These are phyloP conservation scores for Arthroderma sp. DNA, from an alignment of 2,329 filamentous ascomycete species.

Conservation along the genomic window DNA sequence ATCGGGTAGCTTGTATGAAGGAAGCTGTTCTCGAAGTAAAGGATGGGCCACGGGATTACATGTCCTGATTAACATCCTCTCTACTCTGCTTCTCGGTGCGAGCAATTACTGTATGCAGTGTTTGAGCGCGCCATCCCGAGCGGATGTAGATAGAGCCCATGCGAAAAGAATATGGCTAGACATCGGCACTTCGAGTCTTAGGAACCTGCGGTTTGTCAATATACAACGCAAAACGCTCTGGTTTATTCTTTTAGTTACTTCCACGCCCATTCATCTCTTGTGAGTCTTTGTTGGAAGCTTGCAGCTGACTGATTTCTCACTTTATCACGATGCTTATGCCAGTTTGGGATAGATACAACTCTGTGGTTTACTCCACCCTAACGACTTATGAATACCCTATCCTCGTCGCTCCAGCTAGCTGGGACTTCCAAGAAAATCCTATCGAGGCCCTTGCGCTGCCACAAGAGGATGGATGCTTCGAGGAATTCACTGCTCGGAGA, in stretches of 20 bases:
- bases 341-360: constrained; percentile 12
- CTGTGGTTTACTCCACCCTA: constrained; percentile 10
- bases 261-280: constrained; percentile 4
- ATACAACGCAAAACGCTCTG: constrained; percentile 6
- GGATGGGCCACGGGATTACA: constrained; percentile 12
- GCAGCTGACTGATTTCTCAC: no score
- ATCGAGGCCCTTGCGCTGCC: not conserved
- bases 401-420: constrained; percentile 6
- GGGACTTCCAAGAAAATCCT: constrained; percentile 1
- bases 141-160: constrained; percentile 21
- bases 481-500: not conserved
- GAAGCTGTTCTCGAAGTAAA: not conserved
- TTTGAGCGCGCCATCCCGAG: constrained; percentile 18
- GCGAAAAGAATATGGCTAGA: constrained; percentile 17
- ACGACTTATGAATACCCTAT: constrained; percentile 12
- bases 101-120: constrained; percentile 27
- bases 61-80: constrained; percentile 23
- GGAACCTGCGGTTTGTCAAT: constrained; percentile 13
- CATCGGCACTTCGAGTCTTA: constrained; percentile 17
- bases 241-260: constrained; percentile 5
- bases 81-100: constrained; percentile 19
- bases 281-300: no score
- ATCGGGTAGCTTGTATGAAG: not conserved
- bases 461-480: constrained; percentile 3
- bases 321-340: no score